These are phyloP conservation scores for Tilletia indica DNA, from an alignment of 1,284 basidiomycete species.

Conservation along the genomic window DNA sequence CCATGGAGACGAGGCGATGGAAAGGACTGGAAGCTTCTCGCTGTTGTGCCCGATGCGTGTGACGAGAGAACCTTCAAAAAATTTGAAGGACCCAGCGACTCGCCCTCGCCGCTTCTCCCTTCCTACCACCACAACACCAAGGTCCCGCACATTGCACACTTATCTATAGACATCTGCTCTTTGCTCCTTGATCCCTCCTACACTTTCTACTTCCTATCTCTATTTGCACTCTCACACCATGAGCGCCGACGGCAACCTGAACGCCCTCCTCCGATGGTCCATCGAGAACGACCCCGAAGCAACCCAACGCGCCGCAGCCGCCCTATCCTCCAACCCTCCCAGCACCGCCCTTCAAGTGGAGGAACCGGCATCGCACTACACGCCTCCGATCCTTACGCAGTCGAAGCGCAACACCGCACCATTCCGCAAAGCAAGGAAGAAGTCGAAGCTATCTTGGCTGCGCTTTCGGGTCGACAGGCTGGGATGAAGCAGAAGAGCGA, in stretches of 20 bases:
- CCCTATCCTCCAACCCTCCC: background rate
- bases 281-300: constrained; percentile 16
- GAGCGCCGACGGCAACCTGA: constrained; percentile 1
- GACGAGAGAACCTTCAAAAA: too few relatives aligned
- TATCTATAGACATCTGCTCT: background rate
- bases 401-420: background rate
- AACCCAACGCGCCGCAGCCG: background rate
- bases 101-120: too few relatives aligned
- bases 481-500: constrained; percentile 55
- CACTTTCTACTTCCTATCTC: background rate
- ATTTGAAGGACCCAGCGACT: too few relatives aligned
- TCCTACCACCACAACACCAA: too few relatives aligned
- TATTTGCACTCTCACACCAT: background rate
- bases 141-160: too few relatives aligned
- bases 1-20: too few relatives aligned
- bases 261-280: constrained; percentile 14
- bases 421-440: constrained; percentile 9
- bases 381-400: background rate
- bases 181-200: background rate
- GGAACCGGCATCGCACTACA: background rate
- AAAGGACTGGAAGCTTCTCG: too few relatives aligned
- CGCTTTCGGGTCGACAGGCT: constrained; percentile 25
- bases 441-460: background rate
- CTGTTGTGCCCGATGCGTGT: too few relatives aligned
- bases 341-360: background rate